Evolutionary conservation across 139 green algal species (phyloP), one percentile per base, ranked within the genome.

Genomic region (Eudorina sp.): DNA sequence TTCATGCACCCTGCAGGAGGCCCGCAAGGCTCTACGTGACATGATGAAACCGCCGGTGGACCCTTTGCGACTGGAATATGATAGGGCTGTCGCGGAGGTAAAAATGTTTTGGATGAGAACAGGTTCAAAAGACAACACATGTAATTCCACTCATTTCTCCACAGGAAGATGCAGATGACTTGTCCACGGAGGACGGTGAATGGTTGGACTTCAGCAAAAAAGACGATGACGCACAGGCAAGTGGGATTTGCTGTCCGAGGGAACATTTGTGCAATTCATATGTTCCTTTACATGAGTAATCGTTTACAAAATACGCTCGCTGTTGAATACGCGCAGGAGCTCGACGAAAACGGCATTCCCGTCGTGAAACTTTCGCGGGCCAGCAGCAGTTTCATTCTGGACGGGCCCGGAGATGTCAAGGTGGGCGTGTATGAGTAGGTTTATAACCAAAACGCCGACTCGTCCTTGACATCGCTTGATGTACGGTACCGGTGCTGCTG

Each of bases 401-500:
- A 87, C 27, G 81, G 81, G 4, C 81, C 81, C 9, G 81, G 81
- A 2, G 81, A 87, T 19, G 64, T 87, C 18, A 87, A 87, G 81
- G 81, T 87, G 7, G 3, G 38, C 3, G 7, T 66, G 5, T 66
- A 66, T 66, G 55, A 11, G 4, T 25, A 11, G 55, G 55, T 66
- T 11, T 23, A 25, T 40, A 72, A 72, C 21, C 19, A 19, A 1
- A 66, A 66, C n/a, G n/a, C n/a, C n/a, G n/a, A n/a, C n/a, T n/a
- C n/a, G n/a, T n/a, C n/a, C n/a, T n/a, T n/a, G n/a, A n/a, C n/a
- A n/a, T n/a, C n/a, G n/a, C n/a, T n/a, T n/a, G n/a, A n/a, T n/a
- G n/a, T n/a, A n/a, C n/a, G n/a, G n/a, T n/a, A n/a, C n/a, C n/a
- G n/a, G n/a, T n/a, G n/a, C n/a, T n/a, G n/a, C n/a, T n/a, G n/a